These are phyloP conservation scores for Chytriomyces sp. DNA, from an alignment of 192 early-diverging fungal species.

Conservation along the genomic window DNA sequence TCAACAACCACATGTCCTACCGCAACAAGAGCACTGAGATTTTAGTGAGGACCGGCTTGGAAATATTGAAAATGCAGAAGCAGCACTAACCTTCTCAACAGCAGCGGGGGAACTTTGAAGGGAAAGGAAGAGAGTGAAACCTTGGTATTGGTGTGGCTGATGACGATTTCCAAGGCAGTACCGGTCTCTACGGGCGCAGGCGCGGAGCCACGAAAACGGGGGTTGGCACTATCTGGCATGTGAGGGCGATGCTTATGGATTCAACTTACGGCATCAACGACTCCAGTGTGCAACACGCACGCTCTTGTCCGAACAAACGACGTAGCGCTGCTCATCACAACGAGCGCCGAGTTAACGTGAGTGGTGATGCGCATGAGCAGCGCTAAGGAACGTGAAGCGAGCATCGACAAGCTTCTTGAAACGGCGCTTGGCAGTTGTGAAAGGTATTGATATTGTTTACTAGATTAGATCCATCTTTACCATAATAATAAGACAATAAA, in stretches of 20 bases:
- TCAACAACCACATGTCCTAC: no score
- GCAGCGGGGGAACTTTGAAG: no score
- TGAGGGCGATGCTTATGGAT: not conserved
- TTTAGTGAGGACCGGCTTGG: no score
- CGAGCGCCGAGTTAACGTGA: not conserved
- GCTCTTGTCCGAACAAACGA: not conserved
- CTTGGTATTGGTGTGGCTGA: no score
- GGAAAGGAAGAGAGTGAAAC: no score
- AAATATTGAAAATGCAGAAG: no score
- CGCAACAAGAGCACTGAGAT: no score
- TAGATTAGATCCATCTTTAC: no score
- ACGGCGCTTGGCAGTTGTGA: not conserved
- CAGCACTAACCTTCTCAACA: no score
- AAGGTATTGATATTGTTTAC: not conserved
- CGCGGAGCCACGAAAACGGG: not conserved
- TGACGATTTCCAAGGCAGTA: not conserved
- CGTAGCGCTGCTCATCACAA: not conserved
- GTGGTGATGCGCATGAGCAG: constrained; percentile 1
- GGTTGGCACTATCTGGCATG: not conserved
- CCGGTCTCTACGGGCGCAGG: not conserved
- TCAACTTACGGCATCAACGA: not conserved
- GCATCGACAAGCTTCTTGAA: not conserved
- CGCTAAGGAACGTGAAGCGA: not conserved
- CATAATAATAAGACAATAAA: not conserved
- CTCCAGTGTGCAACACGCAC: not conserved